Conservation (phyloP, 2,329 filamentous ascomycete species). For the Eurotiales sp. region DNA sequence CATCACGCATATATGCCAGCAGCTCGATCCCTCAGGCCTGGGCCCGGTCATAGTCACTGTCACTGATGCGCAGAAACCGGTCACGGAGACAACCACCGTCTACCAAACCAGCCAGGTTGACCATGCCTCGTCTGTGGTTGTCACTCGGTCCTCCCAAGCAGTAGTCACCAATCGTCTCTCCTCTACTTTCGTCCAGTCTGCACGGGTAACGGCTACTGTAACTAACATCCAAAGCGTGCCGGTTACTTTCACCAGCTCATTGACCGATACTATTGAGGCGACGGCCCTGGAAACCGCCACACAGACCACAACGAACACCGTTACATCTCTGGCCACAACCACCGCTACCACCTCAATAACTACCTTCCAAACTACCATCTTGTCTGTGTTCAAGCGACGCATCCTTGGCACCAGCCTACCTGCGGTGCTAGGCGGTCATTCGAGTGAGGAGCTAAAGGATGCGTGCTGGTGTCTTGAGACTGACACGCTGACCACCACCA, state of each 20-base stretch:
- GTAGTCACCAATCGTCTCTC: background rate
- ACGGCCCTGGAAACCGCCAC: background rate
- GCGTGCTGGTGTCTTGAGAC: conserved; percentile 5
- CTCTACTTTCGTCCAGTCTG: background rate
- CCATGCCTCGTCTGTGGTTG: background rate
- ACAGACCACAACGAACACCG: background rate
- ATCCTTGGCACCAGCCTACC: background rate
- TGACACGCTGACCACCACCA: background rate
- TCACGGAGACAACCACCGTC: background rate
- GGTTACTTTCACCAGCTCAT: background rate
- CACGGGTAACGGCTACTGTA: background rate
- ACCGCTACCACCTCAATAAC: background rate
- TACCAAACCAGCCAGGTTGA: background rate
- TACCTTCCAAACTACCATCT: too few relatives aligned
- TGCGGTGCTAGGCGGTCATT: background rate
- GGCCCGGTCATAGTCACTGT: background rate
- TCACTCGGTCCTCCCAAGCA: background rate
- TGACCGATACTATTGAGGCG: background rate
- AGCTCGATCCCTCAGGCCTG: background rate
- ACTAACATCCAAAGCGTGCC: background rate
- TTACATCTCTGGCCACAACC: background rate
- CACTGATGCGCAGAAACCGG: background rate
- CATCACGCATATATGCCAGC: background rate
- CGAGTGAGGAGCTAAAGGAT: background rate
- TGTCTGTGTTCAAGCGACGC: background rate